A percentile compares a stretch with the other conserved stretches of the same genome.
Evolutionary conservation across 2,329 filamentous ascomycete genomes (phyloP).

Genomic region (Lasiodiplodia theobromae): DNA sequence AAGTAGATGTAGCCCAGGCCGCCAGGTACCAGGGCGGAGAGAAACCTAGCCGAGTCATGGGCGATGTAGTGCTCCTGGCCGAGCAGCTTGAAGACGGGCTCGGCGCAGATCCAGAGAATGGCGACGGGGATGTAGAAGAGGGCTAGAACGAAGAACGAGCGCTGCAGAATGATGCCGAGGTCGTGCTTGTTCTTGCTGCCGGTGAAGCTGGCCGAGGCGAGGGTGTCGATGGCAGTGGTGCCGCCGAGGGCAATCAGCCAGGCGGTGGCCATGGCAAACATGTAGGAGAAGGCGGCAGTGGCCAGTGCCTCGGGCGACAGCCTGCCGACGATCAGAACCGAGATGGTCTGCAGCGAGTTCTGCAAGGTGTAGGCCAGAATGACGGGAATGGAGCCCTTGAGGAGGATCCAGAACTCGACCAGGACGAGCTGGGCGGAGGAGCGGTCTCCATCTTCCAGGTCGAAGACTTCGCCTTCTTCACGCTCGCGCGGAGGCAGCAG

Average conservation of each 20-base stretch:
- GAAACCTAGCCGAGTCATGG: slow-evolving; percentile 73
- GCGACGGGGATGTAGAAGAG: slow-evolving; percentile 76
- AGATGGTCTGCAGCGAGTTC: slow-evolving; percentile 83
- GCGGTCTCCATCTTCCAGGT: slow-evolving; percentile 46
- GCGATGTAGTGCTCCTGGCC: slow-evolving; percentile 83
- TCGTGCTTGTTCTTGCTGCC: slow-evolving; percentile 80
- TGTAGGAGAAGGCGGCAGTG: slow-evolving; percentile 85
- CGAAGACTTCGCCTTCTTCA: slow-evolving; percentile 47
- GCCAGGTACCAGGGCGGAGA: slow-evolving; percentile 77
- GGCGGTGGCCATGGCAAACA: slow-evolving; percentile 90
- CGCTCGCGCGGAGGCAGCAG: slow-evolving; percentile 53
- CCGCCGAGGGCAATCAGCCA: slow-evolving; percentile 88
- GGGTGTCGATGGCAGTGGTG: slow-evolving; percentile 83
- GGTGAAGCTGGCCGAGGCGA: slow-evolving; percentile 84
- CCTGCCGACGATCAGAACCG: slow-evolving; percentile 81
- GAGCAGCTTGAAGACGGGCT: slow-evolving; percentile 74
- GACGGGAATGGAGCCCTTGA: slow-evolving; percentile 75
- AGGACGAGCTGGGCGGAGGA: slow-evolving; percentile 50
- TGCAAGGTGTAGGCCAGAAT: slow-evolving; percentile 86
- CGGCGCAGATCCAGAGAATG: slow-evolving; percentile 76
- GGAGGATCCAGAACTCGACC: slow-evolving; percentile 70
- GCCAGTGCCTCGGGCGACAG: slow-evolving; percentile 81
- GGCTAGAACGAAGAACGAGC: slow-evolving; percentile 74
- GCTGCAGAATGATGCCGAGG: slow-evolving; percentile 78
- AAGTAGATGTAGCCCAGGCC: slow-evolving; percentile 89